Evolutionary conservation across 495 filamentous ascomycete species (phyloP).

Genomic region (Daldinia bambusicola): DNA sequence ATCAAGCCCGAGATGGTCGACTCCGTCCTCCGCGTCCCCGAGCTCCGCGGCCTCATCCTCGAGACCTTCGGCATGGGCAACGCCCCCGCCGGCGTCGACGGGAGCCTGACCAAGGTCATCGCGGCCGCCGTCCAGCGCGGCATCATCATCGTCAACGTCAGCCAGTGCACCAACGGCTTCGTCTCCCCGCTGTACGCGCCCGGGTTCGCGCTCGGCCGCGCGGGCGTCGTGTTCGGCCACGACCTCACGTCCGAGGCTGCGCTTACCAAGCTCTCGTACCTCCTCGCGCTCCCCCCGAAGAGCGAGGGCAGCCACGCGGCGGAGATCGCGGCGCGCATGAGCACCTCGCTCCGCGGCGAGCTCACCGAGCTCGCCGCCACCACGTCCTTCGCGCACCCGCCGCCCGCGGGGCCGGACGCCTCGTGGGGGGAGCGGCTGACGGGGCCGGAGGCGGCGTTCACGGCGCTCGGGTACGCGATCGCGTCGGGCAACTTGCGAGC

Average conservation of each 20-base stretch:
- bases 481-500: slow-evolving; percentile 73
- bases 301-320: slow-evolving; percentile 60
- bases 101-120: slow-evolving; percentile 83
- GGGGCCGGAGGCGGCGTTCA: slow-evolving; percentile 65
- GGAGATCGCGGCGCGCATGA: slow-evolving; percentile 77
- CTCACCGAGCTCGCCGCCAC: slow-evolving; percentile 73
- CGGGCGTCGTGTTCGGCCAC: slow-evolving; percentile 90
- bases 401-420: slow-evolving; percentile 57
- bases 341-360: slow-evolving; percentile 81
- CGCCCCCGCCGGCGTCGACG: slow-evolving; percentile 85
- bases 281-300: slow-evolving; percentile 68
- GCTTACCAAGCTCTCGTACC: slow-evolving; percentile 90
- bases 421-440: slow-evolving; percentile 55
- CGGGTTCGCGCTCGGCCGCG: slow-evolving; percentile 84
- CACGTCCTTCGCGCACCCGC: slow-evolving; percentile 76
- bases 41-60: slow-evolving; percentile 83
- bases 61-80: slow-evolving; percentile 98
- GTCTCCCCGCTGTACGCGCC: slow-evolving; percentile 93
- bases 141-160: slow-evolving; percentile 91
- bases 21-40: slow-evolving; percentile 80
- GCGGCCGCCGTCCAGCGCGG: slow-evolving; percentile 79
- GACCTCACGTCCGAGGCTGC: slow-evolving; percentile 96
- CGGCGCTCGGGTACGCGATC: slow-evolving; percentile 84
- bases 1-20: slow-evolving; percentile 96
- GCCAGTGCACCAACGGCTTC: slow-evolving; percentile 88